Base-by-base conservation (phyloP, 306 rosid species). In the Canavalia gladiata region DNA sequence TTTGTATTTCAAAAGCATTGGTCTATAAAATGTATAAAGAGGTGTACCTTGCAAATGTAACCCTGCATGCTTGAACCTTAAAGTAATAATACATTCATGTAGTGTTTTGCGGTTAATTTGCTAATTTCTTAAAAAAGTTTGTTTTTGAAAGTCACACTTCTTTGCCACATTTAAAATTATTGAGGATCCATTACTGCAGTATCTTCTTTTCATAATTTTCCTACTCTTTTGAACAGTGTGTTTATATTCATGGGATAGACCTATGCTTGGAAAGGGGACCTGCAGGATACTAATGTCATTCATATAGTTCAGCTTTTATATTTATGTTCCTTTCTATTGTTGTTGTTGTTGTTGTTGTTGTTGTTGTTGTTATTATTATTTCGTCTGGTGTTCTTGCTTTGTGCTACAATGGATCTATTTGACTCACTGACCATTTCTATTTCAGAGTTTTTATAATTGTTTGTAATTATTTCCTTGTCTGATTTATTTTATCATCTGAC, bases 401-500 rank as follows among this genome's bases (percentile, higher is more conserved):
- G 59, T 45, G 3, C 41, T 54, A 74, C 66, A 73, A 6, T 29
- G 43, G 51, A 73, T 66, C 55, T 3, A 59, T 74, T 66, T 31
- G 6, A 76, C 29, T 75, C 49, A 34, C 75, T 46, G 65, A 62
- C 69, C 12, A 63, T 47, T 37, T 41, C 35, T 58, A 10, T 50
- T 85, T n/a, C 63, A 64, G 12, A 7, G 60, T 42, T 84, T 43
- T 46, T 74, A 56, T 79, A 72, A 65, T 66, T 18, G 42, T 11
- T 64, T 74, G 28, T 54, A 56, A 18, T 71, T 67, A 8, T 65
- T 31, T 81, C 49, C 56, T 64, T 66, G 52, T 82, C 83, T 89
- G 60, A 74, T 78, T 3, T 60, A 60, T 52, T 33, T 51, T 31
- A 73, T 67, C 54, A 4, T 64, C 72, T 81, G 83, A 59, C 49